These are phyloP conservation scores for Piper longum DNA, from an alignment of 164 flowering plant genomes.

Conservation along the genomic window DNA sequence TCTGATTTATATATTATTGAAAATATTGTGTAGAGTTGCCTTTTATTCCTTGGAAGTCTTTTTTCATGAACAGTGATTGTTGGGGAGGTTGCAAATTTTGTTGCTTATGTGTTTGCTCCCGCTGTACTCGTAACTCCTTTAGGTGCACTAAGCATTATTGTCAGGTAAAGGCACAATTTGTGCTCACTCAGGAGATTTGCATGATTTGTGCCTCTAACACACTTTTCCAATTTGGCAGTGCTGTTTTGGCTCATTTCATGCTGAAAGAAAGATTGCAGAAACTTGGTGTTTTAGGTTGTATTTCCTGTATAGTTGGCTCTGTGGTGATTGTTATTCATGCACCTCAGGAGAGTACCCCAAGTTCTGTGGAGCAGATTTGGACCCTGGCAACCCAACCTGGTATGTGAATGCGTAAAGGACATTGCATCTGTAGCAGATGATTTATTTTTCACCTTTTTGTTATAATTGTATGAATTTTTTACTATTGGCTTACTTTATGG, in stretches of 20 bases:
- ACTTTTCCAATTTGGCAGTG: conserved; percentile 32
- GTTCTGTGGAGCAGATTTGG: conserved; percentile 79
- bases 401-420: conserved; percentile 6
- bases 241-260: conserved; percentile 78
- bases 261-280: conserved; percentile 65
- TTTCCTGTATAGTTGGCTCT: conserved; percentile 88
- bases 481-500: not conserved
- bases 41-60: conserved; percentile 4
- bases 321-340: conserved; percentile 90
- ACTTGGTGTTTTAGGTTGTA: conserved; percentile 72
- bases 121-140: conserved; percentile 90
- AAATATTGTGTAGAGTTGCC: not conserved
- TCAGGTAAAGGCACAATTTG: conserved; percentile 35
- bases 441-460: not conserved
- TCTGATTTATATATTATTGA: conserved; percentile 1
- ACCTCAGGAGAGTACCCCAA: conserved; percentile 69
- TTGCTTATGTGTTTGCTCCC: conserved; percentile 87
- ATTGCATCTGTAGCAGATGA: not conserved
- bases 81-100: conserved; percentile 88
- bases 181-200: not conserved
- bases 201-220: conserved; percentile 5
- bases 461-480: not conserved
- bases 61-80: conserved; percentile 49
- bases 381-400: conserved; percentile 79
- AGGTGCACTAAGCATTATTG: conserved; percentile 83